Evolutionary conservation across 1,284 basidiomycete species (phyloP), one percentile per base, ranked within the genome.

Genomic region (Neonothopanus nambi): DNA sequence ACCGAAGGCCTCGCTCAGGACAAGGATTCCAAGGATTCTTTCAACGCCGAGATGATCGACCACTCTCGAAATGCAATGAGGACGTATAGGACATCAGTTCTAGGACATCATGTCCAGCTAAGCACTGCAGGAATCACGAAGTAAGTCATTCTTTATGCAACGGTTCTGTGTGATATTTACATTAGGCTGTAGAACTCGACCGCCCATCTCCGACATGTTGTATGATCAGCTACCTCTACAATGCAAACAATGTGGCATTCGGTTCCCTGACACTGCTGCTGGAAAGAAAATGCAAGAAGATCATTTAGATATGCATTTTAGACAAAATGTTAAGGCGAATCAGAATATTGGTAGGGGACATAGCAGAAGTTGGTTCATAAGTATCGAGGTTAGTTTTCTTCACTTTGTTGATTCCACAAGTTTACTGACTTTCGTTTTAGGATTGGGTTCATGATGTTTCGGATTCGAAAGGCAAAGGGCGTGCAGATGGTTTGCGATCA

Each of bases 251-350:
- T 99, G 96, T 74, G 93, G 91, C 9, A 75, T 92, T 57, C 87
- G 97, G 50, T 98, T 96, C 69, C 76, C 87, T 41, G 86, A 91
- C 59, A 84, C 82, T 37, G 66, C 72, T 23, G 66, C 75, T 47
- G 93, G 92, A 58, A 93, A 89, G 71, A 87, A 85, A 65, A 79
- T 78, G 23, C 82, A 95, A 76, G 86, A 97, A 62, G 82, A 88
- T 51, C 97, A 99, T 67, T 80, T 99, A 61, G 97, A 99, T 68
- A 92, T 94, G 89, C 97, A 99, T 71, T 98, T 98, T 74, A 82
- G 88, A 62, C 91, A 97, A 64, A 99, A 98, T 66, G 83, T 91
- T 59, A 90, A 94, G 67, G 89, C 92, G 33, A 88, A 84, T 60
- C 92, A 95, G 67, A 88, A 87, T 40, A 75, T 82, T 8, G 91